Evolutionary conservation across 768 basidiomycete genomes (phyloP), one percentile per base, ranked within the genome.

Genomic region (Rhodotorula babjevae): DNA sequence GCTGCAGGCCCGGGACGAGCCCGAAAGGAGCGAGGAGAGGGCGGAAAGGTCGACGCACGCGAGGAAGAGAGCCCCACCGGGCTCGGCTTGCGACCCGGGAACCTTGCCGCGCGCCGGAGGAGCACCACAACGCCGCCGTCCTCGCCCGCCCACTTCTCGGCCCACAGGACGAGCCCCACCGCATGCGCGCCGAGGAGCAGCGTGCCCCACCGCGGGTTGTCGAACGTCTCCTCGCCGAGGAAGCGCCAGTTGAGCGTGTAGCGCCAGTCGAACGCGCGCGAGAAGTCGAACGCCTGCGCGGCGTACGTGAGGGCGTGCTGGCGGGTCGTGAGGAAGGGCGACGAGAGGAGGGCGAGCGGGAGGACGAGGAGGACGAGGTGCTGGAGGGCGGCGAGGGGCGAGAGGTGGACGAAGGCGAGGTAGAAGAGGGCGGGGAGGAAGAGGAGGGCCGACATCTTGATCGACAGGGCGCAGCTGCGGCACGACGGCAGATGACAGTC

Each of bases 191-290:
- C 71, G 27, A 98, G 82, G 25, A 99, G 83, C 1, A 83, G 81
- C 2, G 90, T 87, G 82, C 89, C 90, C 57, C 78, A 79, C 6
- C 81, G 80, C 71, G 87, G 88, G 60, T 91, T 82, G 82, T 97
- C 98, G 11, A 83, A 83, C n/a, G 86, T 83, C 79, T 93, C 90
- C 19, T 47, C 44, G 40, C 85, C 83, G 5, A 99, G 73, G 78
- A 95, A 89, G 58, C 93, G 86, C 96, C 96, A 99, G 79, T 98
- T 99, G 67, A 97, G 93, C 0, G 95, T 97, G 95, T 95, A 99
- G 79, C 91, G 88, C 81, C 90, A 96, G 44, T 96, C 82, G 82
- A 99, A 99, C 15, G 88, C 85, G 23, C 96, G 88, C 8, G 87
- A 87, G 67, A 99, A 84, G 79, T 98, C 88, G 79, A 95, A 99